These are phyloP conservation scores for Suillus weaverae DNA, from an alignment of 768 basidiomycete species.

Conservation along the genomic window DNA sequence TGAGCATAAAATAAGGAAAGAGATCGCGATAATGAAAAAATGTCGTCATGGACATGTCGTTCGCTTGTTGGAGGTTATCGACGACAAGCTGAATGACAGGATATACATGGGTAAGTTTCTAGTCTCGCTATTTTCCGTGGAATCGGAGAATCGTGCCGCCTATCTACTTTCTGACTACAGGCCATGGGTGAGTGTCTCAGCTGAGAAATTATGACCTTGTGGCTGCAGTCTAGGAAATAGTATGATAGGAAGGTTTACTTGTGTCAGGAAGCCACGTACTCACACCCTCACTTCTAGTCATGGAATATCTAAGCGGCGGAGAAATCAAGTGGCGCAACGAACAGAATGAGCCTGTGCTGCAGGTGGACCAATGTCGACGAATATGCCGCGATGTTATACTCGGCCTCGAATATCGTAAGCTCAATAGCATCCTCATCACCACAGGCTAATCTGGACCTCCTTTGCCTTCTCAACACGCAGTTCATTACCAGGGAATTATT, in stretches of 20 bases:
- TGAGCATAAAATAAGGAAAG: slow-evolving; percentile 84
- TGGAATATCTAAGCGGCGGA: slow-evolving; percentile 95
- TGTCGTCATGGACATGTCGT: slow-evolving; percentile 89
- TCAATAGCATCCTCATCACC: background rate
- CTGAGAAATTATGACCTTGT: slow-evolving; percentile 33
- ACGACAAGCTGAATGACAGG: slow-evolving; percentile 83
- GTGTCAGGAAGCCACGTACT: slow-evolving; percentile 17
- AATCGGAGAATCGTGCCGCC: slow-evolving; percentile 16
- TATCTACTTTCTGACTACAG: slow-evolving; percentile 24
- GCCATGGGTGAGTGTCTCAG: slow-evolving; percentile 32
- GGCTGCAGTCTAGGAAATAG: slow-evolving; percentile 32
- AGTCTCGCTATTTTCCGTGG: slow-evolving; percentile 15
- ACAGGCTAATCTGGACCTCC: background rate
- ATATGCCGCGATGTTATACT: slow-evolving; percentile 93
- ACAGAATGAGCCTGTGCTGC: slow-evolving; percentile 69
- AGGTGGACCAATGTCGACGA: slow-evolving; percentile 77
- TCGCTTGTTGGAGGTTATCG: slow-evolving; percentile 89
- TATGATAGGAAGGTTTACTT: slow-evolving; percentile 27
- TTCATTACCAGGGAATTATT: slow-evolving; percentile 97
- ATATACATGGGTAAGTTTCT: slow-evolving; percentile 88
- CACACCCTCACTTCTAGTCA: slow-evolving; percentile 52
- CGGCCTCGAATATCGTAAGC: slow-evolving; percentile 93
- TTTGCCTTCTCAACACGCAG: slow-evolving; percentile 40
- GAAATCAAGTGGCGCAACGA: slow-evolving; percentile 87
- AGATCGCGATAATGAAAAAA: slow-evolving; percentile 99